These are phyloP conservation scores for Lyophyllum semitale DNA, from an alignment of 768 basidiomycete genomes.

Conservation along the genomic window DNA sequence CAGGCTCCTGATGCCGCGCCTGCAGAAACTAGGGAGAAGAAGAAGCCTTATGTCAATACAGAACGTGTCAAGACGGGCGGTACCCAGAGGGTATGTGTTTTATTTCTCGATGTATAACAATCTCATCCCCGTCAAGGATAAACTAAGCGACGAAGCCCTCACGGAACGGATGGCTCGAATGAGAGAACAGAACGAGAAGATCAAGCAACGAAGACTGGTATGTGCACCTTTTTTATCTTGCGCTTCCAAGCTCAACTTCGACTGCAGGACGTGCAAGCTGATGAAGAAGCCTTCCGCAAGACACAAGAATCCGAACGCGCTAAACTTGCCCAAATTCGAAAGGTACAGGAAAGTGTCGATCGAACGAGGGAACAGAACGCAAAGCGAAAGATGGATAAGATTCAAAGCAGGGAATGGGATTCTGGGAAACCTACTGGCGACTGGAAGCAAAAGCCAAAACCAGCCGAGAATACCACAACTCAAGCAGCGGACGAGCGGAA, in stretches of 20 bases:
- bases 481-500: constrained; percentile 10
- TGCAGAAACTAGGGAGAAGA: constrained; percentile 47
- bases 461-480: constrained; percentile 11
- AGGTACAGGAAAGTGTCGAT: constrained; percentile 70
- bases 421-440: constrained; percentile 58
- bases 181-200: constrained; percentile 64
- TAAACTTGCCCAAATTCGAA: constrained; percentile 57
- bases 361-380: constrained; percentile 78
- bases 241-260: background rate
- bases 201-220: constrained; percentile 61
- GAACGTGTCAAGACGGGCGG: constrained; percentile 87
- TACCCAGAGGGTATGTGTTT: constrained; percentile 57
- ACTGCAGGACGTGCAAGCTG: constrained; percentile 69
- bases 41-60: constrained; percentile 77
- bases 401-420: constrained; percentile 82
- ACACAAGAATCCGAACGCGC: constrained; percentile 65
- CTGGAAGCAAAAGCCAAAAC: constrained; percentile 27
- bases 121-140: constrained; percentile 25
- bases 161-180: constrained; percentile 63
- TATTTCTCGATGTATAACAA: constrained; percentile 2
- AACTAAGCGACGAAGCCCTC: constrained; percentile 55
- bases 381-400: constrained; percentile 79
- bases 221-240: constrained; percentile 14
- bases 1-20: constrained; percentile 15
- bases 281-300: constrained; percentile 77